Evolutionary conservation across 768 basidiomycete genomes (phyloP).

Genomic region (Auricularia sp.): DNA sequence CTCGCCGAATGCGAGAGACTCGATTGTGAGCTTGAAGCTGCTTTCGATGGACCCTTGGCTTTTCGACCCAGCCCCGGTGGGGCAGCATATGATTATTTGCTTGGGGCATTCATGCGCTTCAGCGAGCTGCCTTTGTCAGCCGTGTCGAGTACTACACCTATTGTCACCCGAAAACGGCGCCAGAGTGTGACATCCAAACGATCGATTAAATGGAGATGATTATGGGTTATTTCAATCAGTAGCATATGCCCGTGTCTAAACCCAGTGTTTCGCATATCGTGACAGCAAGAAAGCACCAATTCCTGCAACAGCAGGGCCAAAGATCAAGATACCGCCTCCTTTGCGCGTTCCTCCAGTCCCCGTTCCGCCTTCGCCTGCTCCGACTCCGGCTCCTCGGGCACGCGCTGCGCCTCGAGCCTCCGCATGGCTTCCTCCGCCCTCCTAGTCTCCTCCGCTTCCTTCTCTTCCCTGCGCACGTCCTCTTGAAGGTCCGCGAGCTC

Average conservation of each 20-base stretch:
- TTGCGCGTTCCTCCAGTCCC: background rate
- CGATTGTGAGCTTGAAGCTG: background rate
- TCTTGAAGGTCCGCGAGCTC: slow-evolving; percentile 51
- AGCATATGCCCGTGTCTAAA: no score
- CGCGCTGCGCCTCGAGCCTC: slow-evolving; percentile 5
- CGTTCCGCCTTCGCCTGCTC: background rate
- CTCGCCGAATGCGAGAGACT: background rate
- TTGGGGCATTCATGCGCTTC: no score
- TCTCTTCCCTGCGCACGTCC: slow-evolving; percentile 21
- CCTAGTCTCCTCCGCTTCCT: slow-evolving; percentile 17
- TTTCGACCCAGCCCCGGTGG: background rate
- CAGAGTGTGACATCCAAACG: background rate
- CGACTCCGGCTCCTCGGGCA: slow-evolving; percentile 12
- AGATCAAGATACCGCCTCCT: no score
- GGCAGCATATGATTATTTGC: background rate
- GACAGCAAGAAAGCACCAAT: no score
- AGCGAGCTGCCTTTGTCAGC: no score
- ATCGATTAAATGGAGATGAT: background rate
- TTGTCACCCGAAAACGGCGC: background rate
- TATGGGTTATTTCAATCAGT: background rate
- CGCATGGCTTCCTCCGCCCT: slow-evolving; percentile 4
- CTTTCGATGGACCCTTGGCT: background rate
- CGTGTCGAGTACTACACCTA: no score
- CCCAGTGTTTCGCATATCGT: no score
- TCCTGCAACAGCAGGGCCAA: no score